phyloP scores from a whole-genome alignment of 352 stramenopile genomes.

The Pythium rishiriense region DNA sequence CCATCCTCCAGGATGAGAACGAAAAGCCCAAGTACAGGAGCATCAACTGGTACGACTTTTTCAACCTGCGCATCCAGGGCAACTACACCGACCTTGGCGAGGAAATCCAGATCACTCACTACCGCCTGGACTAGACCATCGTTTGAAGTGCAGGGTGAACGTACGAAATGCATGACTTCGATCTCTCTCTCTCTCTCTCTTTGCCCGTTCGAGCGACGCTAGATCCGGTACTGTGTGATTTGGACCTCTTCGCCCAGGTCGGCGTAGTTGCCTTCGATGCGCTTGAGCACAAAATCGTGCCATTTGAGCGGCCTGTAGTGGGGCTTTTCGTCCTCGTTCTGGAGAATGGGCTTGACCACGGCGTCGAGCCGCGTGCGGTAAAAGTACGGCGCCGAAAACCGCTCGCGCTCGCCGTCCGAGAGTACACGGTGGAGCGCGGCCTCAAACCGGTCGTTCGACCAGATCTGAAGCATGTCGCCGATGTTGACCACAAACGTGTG shows the following conservation, averaged over 20 bases:
- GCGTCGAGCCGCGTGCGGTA: constrained; percentile 67
- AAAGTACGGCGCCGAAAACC: constrained; percentile 65
- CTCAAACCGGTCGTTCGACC: constrained; percentile 56
- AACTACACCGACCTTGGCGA: constrained; percentile 89
- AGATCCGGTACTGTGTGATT: constrained; percentile 73
- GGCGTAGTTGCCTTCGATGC: constrained; percentile 90
- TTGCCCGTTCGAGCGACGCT: too few species aligned
- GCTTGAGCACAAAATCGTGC: constrained; percentile 84
- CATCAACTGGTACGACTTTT: constrained; percentile 89
- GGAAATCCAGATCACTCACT: constrained; percentile 93
- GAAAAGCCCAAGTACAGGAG: constrained; percentile 60
- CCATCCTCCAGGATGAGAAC: constrained; percentile 41
- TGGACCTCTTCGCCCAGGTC: constrained; percentile 93
- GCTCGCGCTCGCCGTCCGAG: constrained; percentile 33
- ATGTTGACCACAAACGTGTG: constrained; percentile 65
- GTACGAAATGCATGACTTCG: neutral
- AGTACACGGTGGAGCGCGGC: constrained; percentile 58
- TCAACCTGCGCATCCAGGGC: constrained; percentile 81
- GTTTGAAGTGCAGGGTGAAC: too few species aligned
- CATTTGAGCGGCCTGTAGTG: constrained; percentile 83
- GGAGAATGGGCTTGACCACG: constrained; percentile 31
- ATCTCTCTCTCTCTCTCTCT: neutral
- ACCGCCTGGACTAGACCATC: neutral
- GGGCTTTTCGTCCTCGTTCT: constrained; percentile 27
- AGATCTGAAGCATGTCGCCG: constrained; percentile 63